Base-by-base conservation (phyloP, 768 basidiomycete genomes). In the Phallus indusiatus region DNA sequence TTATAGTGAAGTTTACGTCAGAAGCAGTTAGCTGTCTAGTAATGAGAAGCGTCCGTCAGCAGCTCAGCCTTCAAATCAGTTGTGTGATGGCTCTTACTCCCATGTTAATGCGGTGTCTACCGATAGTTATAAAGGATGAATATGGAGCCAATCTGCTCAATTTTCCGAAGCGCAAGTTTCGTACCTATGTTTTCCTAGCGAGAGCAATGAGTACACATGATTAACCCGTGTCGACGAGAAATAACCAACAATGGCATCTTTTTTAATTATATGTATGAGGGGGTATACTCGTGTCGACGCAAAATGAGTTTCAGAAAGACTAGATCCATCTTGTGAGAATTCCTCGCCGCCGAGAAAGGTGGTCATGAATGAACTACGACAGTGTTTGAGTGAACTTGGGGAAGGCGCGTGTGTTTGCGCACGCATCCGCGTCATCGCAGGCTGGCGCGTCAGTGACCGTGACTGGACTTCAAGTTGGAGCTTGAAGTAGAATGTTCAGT, bases 1-100 rank as follows among this genome's bases (percentile, higher is more conserved):
- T 82, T 54, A 92, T 76, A 18, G 84, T 77, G 62, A 89, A 90
- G 67, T 90, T 88, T 71, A 93, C 80, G 66, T 92, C 90, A 7
- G 88, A 81, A 1, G 90, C 88, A 6, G 83, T 88, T 58, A 93
- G 75, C 65, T 92, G 89, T n/a, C 87, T 89, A 47, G 47, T 33
- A 6, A 35, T 54, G 35, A 55, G 60, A n/a, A 48, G 58, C 55
- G 46, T 56, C 28, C 28, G 7, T 28, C 28, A 28, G 28, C 7
- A 28, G 28, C 28, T 28, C n/a, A n/a, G 28, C 2, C 7, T 2
- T 28, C 7, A 7, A 28, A 7, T 28, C 28, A 28, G 7, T 28
- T 28, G 28, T 28, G 62, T 47, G 54, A 52, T 4, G 21, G 52
- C 33, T 80, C 85, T 71, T 64, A 90, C 88, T 88, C 86, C 88